phyloP scores from a whole-genome alignment of 768 basidiomycete genomes.

The Collybiopsis confluens region DNA sequence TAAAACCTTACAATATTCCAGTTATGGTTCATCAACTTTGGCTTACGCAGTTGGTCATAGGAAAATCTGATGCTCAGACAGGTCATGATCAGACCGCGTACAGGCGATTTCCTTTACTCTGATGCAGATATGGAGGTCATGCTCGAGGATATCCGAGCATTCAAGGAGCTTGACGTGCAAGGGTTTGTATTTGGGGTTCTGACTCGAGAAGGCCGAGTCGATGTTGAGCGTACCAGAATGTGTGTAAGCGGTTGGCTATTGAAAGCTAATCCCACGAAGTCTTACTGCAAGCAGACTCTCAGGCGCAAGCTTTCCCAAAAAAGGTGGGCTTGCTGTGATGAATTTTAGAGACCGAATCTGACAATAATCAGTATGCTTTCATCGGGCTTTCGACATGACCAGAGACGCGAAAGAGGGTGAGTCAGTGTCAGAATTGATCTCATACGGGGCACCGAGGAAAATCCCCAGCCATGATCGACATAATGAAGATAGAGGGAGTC shows the following conservation, averaged over 20 bases:
- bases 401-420: conserved; percentile 49
- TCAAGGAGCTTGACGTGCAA: conserved; percentile 52
- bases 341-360: too few species aligned
- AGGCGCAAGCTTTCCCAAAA: conserved; percentile 16
- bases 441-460: not conserved
- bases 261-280: too few species aligned
- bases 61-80: conserved; percentile 19
- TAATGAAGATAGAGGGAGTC: conserved; percentile 57
- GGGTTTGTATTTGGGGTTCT: conserved; percentile 71
- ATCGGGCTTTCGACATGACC: conserved; percentile 77
- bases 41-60: not conserved
- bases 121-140: conserved; percentile 65
- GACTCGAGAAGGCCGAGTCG: conserved; percentile 50
- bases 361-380: conserved; percentile 59
- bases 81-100: conserved; percentile 79
- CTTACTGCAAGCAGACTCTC: conserved; percentile 13
- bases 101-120: conserved; percentile 77
- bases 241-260: too few species aligned
- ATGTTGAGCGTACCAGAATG: conserved; percentile 54
- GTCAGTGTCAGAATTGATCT: not conserved
- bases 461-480: conserved; percentile 39
- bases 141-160: conserved; percentile 63
- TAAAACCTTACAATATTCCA: conserved; percentile 29
- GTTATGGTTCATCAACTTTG: conserved; percentile 53
- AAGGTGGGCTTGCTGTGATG: conserved; percentile 15